Percentiles rank a stretch among this genome's conserved stretches.
Evolutionary conservation across 129 eudicot genomes (phyloP).

Genomic region (Glebionis coronaria): DNA sequence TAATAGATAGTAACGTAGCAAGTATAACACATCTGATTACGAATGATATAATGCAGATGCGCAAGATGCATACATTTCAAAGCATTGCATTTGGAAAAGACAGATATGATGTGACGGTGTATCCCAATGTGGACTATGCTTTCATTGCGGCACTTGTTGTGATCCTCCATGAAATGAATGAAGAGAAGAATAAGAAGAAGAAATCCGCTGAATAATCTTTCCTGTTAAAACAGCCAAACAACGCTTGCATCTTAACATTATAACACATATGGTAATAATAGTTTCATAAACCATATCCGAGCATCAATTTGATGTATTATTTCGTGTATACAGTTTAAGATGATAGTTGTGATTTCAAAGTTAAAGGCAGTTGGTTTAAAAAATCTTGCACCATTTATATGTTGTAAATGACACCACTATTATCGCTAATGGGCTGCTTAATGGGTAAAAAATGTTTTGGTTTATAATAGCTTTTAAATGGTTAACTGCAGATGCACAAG

Average conservation of each 20-base stretch:
- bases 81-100: constrained; percentile 51
- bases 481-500: too few species aligned
- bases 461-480: too few species aligned
- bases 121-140: constrained; percentile 49
- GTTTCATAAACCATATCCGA: background rate
- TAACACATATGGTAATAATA: background rate
- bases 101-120: constrained; percentile 42
- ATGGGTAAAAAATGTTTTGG: too few species aligned
- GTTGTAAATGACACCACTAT: too few species aligned
- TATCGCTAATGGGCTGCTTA: too few species aligned
- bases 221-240: background rate
- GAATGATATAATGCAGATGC: constrained; percentile 30
- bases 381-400: too few species aligned
- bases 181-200: constrained; percentile 25
- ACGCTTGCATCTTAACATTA: too few species aligned
- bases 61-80: constrained; percentile 34
- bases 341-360: too few species aligned
- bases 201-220: background rate
- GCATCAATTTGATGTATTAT: too few species aligned
- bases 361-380: too few species aligned
- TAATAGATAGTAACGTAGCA: too few species aligned
- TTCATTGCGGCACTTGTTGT: constrained; percentile 49
- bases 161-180: constrained; percentile 45
- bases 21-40: background rate
- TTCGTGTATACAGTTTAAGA: too few species aligned